Evolutionary conservation across 164 flowering plant species (phyloP), one percentile per base, ranked within the genome.

Genomic region (Houttuynia cordata): DNA sequence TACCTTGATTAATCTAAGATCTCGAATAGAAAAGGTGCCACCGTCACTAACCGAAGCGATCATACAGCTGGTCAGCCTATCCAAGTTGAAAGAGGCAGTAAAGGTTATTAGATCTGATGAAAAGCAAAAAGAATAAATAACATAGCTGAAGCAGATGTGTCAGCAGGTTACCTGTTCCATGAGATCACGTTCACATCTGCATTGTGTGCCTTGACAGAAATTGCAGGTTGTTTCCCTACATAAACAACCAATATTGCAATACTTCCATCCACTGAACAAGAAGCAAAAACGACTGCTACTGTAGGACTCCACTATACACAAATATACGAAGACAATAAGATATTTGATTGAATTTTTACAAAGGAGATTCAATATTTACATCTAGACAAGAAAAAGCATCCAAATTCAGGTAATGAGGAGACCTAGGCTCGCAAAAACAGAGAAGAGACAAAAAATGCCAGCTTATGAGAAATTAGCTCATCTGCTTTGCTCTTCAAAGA

Each of bases 121-220:
- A 55, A 2, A 66, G 41, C 8, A 12, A 14, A 49, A 34, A 22
- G 15, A 24, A 13, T 10, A 20, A 14, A 55, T 20, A 0, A n/a
- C 12, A 15, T 53, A 59, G 10, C 62, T 34, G 7, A 19, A 65
- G 56, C 24, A 13, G 52, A 24, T 21, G 30, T 39, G n/a, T 34
- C 1, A 58, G 63, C 6, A 30, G 2, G 49, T 57, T 49, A 86
- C 99, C 97, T 83, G 75, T 88, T 94, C 99, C 99, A 94, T 63
- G 99, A 91, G 62, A 94, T 85, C n/a, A 94, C 99, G 75, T 94
- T 94, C 56, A 91, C 99, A 80, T 94, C 99, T 51, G 96, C 86
- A 64, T 82, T 68, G 62, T 88, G 97, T 39, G 99, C 96, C 73
- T 91, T 85, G 24, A 94, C 74, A 49, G 85, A 74, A 47, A 67